Evolutionary conservation across 352 stramenopile genomes (phyloP).

Genomic region (Phytophthora palmivora): DNA sequence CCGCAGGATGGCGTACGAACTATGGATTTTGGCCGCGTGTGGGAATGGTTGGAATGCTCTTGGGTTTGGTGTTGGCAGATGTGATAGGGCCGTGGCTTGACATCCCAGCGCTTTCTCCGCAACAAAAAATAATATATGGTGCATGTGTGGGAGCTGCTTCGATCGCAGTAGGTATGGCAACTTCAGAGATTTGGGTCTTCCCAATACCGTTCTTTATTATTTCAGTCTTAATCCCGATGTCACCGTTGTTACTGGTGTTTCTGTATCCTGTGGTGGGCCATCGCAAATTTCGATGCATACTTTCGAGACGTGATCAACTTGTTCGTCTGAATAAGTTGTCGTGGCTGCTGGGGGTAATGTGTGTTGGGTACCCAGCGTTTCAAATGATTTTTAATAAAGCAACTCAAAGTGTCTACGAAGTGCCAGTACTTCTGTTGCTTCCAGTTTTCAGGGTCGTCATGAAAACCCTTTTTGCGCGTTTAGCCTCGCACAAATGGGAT

Average conservation of each 20-base stretch:
- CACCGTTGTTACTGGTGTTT: not conserved
- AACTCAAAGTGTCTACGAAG: constrained; percentile 8
- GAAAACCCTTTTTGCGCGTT: constrained; percentile 1
- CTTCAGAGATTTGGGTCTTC: constrained; percentile 10
- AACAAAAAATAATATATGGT: not conserved
- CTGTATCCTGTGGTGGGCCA: constrained; percentile 1
- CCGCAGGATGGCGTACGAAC: constrained; percentile 10
- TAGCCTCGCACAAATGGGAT: constrained; percentile 16
- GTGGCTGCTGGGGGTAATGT: constrained; percentile 3
- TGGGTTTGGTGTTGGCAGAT: not conserved
- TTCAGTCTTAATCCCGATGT: not conserved
- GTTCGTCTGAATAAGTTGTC: constrained; percentile 2
- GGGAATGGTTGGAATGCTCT: not conserved
- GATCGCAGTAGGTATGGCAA: not conserved
- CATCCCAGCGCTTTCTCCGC: not conserved
- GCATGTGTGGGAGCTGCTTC: not conserved
- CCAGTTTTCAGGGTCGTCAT: constrained; percentile 1
- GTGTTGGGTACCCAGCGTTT: constrained; percentile 6
- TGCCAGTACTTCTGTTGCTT: constrained; percentile 8
- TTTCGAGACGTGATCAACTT: constrained; percentile 8
- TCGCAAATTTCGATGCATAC: not conserved
- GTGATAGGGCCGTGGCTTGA: constrained; percentile 1
- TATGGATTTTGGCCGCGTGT: constrained; percentile 14
- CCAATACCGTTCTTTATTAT: constrained; percentile 19
- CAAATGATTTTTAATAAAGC: constrained; percentile 6